Evolutionary conservation across 148 eudicot species (phyloP).

Genomic region (Cornus kousa): DNA sequence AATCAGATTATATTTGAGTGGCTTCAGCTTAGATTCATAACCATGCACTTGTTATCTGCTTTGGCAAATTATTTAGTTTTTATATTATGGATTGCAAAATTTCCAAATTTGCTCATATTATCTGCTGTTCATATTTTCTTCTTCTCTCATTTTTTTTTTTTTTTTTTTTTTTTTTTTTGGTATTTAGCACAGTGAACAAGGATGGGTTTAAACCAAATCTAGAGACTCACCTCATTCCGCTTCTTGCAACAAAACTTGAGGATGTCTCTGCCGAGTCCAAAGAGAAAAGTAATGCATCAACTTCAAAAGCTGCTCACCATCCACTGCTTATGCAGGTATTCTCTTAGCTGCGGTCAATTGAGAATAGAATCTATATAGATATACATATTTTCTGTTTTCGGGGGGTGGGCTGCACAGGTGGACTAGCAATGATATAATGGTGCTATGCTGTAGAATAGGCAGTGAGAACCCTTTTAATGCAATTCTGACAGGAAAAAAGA

Average conservation of each 20-base stretch:
- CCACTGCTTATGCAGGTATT: conserved; percentile 81
- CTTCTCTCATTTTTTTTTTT: neutral
- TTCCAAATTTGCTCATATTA: neutral
- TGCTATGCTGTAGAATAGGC: neutral
- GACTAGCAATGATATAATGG: neutral
- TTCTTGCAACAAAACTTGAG: conserved; percentile 65
- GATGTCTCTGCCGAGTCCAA: conserved; percentile 44
- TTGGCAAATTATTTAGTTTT: neutral
- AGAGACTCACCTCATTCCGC: conserved; percentile 89
- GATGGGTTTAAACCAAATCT: conserved; percentile 97
- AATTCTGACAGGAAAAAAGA: too few relatives aligned
- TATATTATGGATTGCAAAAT: neutral
- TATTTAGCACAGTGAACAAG: conserved; percentile 73
- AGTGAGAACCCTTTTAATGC: too few relatives aligned
- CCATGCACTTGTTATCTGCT: neutral
- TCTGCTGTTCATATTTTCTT: neutral
- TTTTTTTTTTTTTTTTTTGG: conserved; percentile 6
- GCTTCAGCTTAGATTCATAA: neutral
- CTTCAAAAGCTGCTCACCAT: conserved; percentile 67
- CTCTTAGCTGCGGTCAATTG: conserved; percentile 9
- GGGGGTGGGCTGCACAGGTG: neutral
- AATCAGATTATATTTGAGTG: neutral
- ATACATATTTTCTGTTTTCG: neutral
- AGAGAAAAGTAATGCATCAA: conserved; percentile 37
- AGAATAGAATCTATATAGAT: neutral